Evolutionary conservation across 2,329 filamentous ascomycete genomes (phyloP), one percentile per base, ranked within the genome.

Genomic region (Arachnomyces sp.): DNA sequence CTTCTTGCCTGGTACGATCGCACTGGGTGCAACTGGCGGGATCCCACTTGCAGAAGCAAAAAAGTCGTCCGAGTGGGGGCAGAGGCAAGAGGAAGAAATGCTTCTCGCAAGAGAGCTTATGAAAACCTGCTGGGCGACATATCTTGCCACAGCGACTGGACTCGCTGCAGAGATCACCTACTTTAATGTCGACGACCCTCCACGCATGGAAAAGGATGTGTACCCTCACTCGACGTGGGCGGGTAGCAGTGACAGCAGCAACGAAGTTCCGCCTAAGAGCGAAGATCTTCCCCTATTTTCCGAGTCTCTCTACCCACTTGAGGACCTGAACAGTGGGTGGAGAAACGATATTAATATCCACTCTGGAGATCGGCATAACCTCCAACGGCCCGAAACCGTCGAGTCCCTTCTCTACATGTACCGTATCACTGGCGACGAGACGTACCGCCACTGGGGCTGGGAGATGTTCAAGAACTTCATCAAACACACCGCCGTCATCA

Each of bases 71-170:
- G 74, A 69, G 6, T 96, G 92, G 92, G 79, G 75, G 28, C 73
- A 78, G 49, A 76, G 83, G 58, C 81, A 93, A 53, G 88, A 95
- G 43, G 83, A 84, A 45, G 87, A 96, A 59, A 89, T 98, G 68
- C 67, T 78, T 45, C 78, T 98, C 18, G 88, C 92, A 1, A 79
- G 79, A 49, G 90, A 98, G 68, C 72, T 98, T 42, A 95, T 86
- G 72, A 90, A 95, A 45, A 96, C 92, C 1, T 98, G 92, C 72
- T 95, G 90, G 86, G 89, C 86, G 55, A 98, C 93, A 79, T 98
- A 98, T 69, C 84, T 87, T 58, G 82, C 74, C 53, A 95, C 89
- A 56, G 77, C 80, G 7, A 96, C 92, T 0, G 90, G 89, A 0
- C 77, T 98, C n/a, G 89, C 92, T 0, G 82, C 86, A 0, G 92